Evolutionary conservation across 139 green algal species (phyloP).

Genomic region (Chlorella sp.): DNA sequence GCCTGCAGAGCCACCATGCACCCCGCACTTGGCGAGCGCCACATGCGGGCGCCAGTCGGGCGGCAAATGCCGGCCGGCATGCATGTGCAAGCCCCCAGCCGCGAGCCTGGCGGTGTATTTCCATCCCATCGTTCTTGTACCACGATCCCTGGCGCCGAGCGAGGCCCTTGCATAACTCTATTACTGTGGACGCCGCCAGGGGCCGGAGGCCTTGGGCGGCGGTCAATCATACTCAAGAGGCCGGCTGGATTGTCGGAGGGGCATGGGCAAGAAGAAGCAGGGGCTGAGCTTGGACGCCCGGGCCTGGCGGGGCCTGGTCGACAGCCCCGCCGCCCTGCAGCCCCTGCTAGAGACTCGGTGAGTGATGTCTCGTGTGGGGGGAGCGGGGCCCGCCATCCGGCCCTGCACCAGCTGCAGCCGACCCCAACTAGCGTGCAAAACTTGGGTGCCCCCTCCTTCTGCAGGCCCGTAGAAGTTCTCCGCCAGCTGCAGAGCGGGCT

Average conservation of each 20-base stretch:
- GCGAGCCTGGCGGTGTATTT: too few relatives aligned
- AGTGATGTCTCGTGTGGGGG: not conserved
- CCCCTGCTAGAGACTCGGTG: constrained; percentile 7
- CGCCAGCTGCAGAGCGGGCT: not conserved
- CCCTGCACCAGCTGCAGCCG: not conserved
- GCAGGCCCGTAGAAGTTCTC: not conserved
- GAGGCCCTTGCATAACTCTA: too few relatives aligned
- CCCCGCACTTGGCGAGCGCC: too few relatives aligned
- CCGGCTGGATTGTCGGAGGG: not conserved
- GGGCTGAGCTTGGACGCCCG: not conserved
- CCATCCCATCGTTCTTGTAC: too few relatives aligned
- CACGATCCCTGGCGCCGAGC: too few relatives aligned
- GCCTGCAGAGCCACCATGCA: too few relatives aligned
- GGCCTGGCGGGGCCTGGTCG: not conserved
- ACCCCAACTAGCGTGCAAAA: not conserved
- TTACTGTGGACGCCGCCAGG: too few relatives aligned
- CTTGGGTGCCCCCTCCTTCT: not conserved
- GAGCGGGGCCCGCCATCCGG: not conserved
- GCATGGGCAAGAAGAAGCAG: not conserved
- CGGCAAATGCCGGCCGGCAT: too few relatives aligned
- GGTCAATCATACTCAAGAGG: too few relatives aligned
- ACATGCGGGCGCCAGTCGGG: too few relatives aligned
- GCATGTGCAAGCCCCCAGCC: too few relatives aligned
- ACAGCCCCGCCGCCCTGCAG: not conserved
- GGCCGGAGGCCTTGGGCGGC: too few relatives aligned